A percentile compares a stretch with the other conserved stretches of the same genome.
phyloP scores from a whole-genome alignment of 192 early-diverging fungal genomes.

The Glomus cerebriforme region DNA sequence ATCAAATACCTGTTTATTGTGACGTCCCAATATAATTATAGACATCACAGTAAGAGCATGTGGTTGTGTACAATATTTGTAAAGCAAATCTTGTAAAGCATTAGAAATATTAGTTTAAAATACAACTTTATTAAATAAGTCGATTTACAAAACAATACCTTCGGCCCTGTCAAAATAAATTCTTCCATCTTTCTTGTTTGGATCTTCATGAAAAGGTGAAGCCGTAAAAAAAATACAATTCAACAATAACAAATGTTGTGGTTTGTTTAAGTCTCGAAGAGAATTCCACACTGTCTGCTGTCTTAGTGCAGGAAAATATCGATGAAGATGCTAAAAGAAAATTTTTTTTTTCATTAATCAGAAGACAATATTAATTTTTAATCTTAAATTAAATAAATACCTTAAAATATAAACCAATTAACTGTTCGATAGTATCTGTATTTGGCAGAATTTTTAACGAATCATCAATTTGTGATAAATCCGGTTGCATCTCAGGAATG shows the following conservation, averaged over 20 bases:
- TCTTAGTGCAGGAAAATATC: constrained; percentile 15
- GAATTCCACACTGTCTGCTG: neutral
- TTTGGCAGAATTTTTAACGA: constrained; percentile 4
- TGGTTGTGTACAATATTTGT: constrained; percentile 26
- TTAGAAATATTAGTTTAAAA: neutral
- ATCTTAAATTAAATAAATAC: neutral
- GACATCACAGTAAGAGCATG: constrained; percentile 24
- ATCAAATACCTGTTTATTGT: constrained; percentile 25
- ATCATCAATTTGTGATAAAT: constrained; percentile 1
- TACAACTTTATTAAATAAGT: neutral
- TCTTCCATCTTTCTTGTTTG: constrained; percentile 13
- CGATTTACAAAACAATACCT: neutral
- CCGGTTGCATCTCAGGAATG: neutral
- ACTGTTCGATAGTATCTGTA: neutral
- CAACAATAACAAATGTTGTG: constrained; percentile 21
- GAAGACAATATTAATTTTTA: neutral
- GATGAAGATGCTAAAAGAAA: constrained; percentile 20
- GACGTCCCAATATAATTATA: constrained; percentile 9
- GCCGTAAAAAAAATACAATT: constrained; percentile 25
- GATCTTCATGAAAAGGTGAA: constrained; percentile 26
- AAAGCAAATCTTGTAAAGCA: neutral
- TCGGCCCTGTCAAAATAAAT: constrained; percentile 26
- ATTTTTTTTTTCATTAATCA: neutral
- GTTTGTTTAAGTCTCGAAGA: neutral
- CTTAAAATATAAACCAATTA: constrained; percentile 13